phyloP scores from a whole-genome alignment of 2,329 filamentous ascomycete genomes.

The Aspergillus quadricinctus region DNA sequence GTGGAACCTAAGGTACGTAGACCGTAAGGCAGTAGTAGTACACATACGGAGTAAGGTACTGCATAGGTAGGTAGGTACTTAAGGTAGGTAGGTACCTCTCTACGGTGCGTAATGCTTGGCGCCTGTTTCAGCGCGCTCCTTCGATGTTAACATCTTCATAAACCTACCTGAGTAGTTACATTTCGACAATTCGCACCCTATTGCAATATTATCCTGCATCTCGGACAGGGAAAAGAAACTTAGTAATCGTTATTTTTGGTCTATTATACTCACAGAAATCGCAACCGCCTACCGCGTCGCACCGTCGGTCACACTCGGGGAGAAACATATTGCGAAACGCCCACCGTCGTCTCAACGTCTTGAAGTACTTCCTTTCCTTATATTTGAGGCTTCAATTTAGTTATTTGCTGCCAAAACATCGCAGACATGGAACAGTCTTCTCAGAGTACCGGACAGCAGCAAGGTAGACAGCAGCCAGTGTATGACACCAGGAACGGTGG shows the following conservation, averaged over 20 bases:
- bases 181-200: not conserved
- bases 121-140: not conserved
- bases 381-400: not conserved
- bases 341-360: not conserved
- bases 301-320: not conserved
- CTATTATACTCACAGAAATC: not conserved
- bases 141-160: not conserved
- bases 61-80: too few relatives aligned
- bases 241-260: not conserved
- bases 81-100: too few relatives aligned
- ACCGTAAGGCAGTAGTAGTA: too few relatives aligned
- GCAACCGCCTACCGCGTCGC: not conserved
- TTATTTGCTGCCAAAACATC: not conserved
- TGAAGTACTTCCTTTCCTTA: constrained; percentile 1
- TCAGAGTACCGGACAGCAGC: constrained; percentile 54
- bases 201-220: not conserved
- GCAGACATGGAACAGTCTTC: constrained; percentile 53
- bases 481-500: constrained; percentile 72
- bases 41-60: too few relatives aligned
- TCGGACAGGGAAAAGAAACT: not conserved
- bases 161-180: not conserved
- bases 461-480: constrained; percentile 57
- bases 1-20: too few relatives aligned
- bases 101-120: not conserved
- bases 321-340: not conserved